Percentiles rank a stretch among this genome's conserved stretches.
phyloP scores from a whole-genome alignment of 2,329 filamentous ascomycete genomes.

The Moelleriella libera region DNA sequence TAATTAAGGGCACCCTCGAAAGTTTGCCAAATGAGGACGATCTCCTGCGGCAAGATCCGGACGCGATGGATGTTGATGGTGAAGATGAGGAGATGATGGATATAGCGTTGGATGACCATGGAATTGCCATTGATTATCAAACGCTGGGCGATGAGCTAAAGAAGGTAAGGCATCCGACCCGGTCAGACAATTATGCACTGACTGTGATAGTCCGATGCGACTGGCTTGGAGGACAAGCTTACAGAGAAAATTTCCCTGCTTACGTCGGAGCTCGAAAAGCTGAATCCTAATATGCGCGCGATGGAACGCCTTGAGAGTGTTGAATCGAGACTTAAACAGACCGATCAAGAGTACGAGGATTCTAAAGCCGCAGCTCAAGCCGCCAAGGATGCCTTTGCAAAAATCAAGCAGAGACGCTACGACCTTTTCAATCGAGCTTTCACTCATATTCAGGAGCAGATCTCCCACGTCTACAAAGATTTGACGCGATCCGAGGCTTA shows the following conservation, averaged over 20 bases:
- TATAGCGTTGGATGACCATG: slow-evolving; percentile 70
- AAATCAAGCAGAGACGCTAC: slow-evolving; percentile 67
- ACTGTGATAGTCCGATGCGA: slow-evolving; percentile 51
- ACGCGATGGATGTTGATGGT: slow-evolving; percentile 83
- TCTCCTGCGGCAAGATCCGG: slow-evolving; percentile 60
- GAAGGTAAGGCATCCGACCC: slow-evolving; percentile 34
- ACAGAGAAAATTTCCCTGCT: slow-evolving; percentile 65
- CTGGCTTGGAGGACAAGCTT: slow-evolving; percentile 59
- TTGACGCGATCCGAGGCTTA: slow-evolving; percentile 84
- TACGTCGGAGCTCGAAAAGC: slow-evolving; percentile 72
- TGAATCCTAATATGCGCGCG: slow-evolving; percentile 93
- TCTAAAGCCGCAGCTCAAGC: slow-evolving; percentile 60
- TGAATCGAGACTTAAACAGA: slow-evolving; percentile 66
- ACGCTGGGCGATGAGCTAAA: slow-evolving; percentile 71
- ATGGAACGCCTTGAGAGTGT: slow-evolving; percentile 83
- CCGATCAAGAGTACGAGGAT: slow-evolving; percentile 80
- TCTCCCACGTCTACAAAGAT: slow-evolving; percentile 86
- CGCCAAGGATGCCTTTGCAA: slow-evolving; percentile 72
- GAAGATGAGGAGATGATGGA: slow-evolving; percentile 46
- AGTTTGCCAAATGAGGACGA: slow-evolving; percentile 78
- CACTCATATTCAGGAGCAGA: slow-evolving; percentile 86
- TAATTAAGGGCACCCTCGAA: slow-evolving; percentile 65
- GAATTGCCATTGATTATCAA: slow-evolving; percentile 79
- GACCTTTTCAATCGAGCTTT: slow-evolving; percentile 95
- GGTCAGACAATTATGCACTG: slow-evolving; percentile 9